Conservation (phyloP, 345 rosid species). For the Abelmoschus esculentus region DNA sequence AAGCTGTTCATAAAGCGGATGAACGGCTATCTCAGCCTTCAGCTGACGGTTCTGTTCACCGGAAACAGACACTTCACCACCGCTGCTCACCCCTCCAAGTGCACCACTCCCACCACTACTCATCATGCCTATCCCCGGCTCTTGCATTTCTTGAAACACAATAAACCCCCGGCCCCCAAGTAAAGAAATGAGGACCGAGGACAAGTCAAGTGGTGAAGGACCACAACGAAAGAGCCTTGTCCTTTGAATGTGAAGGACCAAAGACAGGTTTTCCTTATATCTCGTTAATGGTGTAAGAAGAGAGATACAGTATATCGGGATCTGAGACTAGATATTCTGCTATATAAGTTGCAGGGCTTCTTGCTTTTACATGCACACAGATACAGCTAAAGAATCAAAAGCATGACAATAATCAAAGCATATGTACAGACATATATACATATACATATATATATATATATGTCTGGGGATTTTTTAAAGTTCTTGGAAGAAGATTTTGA, state of each 20-base stretch:
- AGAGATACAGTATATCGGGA: conserved; percentile 32
- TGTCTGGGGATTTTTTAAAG: too few relatives aligned
- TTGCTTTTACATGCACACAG: background rate
- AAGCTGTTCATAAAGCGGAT: conserved; percentile 84
- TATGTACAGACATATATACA: background rate
- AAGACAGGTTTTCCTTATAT: conserved; percentile 11
- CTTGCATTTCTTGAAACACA: conserved; percentile 47
- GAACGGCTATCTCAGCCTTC: conserved; percentile 78
- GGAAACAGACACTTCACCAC: conserved; percentile 38
- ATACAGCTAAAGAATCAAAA: conserved; percentile 15
- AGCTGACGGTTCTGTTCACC: conserved; percentile 53
- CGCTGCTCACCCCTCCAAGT: conserved; percentile 28
- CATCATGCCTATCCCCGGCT: conserved; percentile 66
- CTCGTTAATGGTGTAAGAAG: conserved; percentile 19
- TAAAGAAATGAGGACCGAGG: conserved; percentile 10
- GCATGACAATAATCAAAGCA: conserved; percentile 9
- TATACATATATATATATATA: background rate
- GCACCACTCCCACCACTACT: conserved; percentile 35
- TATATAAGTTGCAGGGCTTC: conserved; percentile 21
- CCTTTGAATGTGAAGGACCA: too few relatives aligned
- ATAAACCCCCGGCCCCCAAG: too few relatives aligned
- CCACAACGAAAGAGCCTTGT: conserved; percentile 17
- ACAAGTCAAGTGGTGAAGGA: background rate
- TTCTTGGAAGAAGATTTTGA: too few relatives aligned
- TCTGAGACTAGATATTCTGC: conserved; percentile 41